These are phyloP conservation scores for Boletus subparvulus DNA, from an alignment of 768 basidiomycete genomes.

Conservation along the genomic window DNA sequence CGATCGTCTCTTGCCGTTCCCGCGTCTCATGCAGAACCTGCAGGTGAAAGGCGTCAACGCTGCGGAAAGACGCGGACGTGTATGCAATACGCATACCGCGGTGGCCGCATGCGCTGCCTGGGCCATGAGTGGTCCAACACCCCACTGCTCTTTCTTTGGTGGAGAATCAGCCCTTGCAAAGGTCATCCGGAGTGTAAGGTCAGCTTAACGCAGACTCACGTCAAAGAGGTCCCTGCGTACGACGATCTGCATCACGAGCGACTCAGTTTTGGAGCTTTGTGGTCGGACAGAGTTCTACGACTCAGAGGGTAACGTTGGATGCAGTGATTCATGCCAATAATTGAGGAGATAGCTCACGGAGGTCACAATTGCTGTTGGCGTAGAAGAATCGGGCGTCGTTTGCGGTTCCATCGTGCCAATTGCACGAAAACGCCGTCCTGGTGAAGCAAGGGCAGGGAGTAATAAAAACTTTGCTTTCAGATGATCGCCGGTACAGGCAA, in stretches of 20 bases:
- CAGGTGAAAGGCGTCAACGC: not conserved
- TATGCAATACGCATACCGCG: conserved; percentile 27
- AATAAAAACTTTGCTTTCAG: not conserved
- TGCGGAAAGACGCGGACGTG: not conserved
- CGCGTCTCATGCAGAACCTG: conserved; percentile 43
- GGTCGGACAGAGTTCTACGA: not conserved
- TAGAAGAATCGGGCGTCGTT: not conserved
- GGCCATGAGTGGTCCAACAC: conserved; percentile 44
- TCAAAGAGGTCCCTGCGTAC: conserved; percentile 43
- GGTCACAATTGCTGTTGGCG: not conserved
- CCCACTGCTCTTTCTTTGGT: conserved; percentile 42
- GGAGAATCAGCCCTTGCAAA: not conserved
- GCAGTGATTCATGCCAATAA: not conserved
- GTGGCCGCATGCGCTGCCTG: conserved; percentile 45
- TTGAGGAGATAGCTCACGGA: not conserved
- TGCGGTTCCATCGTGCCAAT: conserved; percentile 4
- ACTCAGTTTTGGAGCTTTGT: conserved; percentile 6
- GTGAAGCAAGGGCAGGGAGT: not conserved
- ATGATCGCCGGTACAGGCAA: not conserved
- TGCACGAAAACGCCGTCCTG: not conserved
- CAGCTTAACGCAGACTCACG: conserved; percentile 26
- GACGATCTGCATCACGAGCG: conserved; percentile 45
- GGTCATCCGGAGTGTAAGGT: not conserved
- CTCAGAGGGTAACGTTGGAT: not conserved
- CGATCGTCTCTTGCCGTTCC: conserved; percentile 37